Evolutionary conservation across 73 alveolate genomes (phyloP).

Genomic region (Paramecium pentaurelia): DNA sequence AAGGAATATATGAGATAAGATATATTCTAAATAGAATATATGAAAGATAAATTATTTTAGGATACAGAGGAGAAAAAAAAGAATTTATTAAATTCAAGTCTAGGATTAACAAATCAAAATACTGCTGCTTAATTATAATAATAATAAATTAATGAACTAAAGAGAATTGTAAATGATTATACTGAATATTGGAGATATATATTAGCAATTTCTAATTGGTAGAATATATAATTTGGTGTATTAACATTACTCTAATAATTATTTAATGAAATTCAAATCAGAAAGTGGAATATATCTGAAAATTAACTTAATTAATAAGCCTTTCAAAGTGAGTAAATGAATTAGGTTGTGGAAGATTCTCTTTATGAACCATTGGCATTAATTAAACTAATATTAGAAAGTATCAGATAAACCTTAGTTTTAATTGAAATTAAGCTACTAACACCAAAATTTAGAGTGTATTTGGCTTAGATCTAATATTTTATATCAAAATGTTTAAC

Average conservation of each 20-base stretch:
- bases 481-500: neutral
- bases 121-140: neutral
- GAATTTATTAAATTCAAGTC: neutral
- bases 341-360: neutral
- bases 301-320: neutral
- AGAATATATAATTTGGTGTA: neutral
- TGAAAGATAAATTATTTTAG: neutral
- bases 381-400: neutral
- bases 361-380: neutral
- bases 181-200: conserved; percentile 6
- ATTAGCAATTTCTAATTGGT: neutral
- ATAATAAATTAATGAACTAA: neutral
- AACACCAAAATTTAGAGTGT: neutral
- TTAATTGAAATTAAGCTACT: neutral
- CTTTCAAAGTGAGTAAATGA: neutral
- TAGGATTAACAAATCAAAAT: neutral
- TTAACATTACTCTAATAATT: neutral
- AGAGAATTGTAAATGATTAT: neutral
- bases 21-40: neutral
- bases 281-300: neutral
- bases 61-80: neutral
- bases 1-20: neutral
- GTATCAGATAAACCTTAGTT: neutral
- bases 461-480: neutral
- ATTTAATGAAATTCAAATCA: neutral